Conservation (phyloP, 2,329 filamentous ascomycete genomes). For the Neofusicoccum sp. region DNA sequence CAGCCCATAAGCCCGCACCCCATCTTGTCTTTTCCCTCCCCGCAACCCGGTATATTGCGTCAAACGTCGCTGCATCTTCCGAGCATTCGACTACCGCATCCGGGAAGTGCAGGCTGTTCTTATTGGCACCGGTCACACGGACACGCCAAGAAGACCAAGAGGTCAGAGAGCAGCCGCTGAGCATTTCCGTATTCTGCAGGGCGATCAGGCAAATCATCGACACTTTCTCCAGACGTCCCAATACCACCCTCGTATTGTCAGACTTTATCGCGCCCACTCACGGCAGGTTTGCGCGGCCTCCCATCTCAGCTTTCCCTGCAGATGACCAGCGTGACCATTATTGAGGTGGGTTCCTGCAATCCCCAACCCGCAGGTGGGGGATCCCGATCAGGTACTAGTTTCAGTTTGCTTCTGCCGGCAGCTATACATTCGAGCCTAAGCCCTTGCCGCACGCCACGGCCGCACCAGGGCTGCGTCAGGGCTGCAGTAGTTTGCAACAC, state of each 20-base stretch:
- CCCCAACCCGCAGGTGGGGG: neutral
- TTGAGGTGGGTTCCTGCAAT: slow-evolving; percentile 3
- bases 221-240: neutral
- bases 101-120: neutral
- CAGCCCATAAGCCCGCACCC: neutral
- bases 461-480: neutral
- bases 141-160: neutral
- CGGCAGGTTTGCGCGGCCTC: neutral
- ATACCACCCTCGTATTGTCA: neutral
- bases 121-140: neutral
- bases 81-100: neutral
- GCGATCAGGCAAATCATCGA: neutral
- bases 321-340: neutral
- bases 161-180: neutral
- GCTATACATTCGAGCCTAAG: neutral
- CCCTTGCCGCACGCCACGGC: neutral
- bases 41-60: neutral
- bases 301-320: neutral
- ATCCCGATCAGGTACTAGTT: neutral
- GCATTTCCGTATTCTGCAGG: neutral
- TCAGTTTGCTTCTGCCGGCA: neutral
- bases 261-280: neutral
- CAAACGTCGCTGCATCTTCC: neutral
- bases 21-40: neutral
- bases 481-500: slow-evolving; percentile 13